Base-by-base conservation (phyloP, 768 basidiomycete species). In the Phaeotremella skinneri region DNA sequence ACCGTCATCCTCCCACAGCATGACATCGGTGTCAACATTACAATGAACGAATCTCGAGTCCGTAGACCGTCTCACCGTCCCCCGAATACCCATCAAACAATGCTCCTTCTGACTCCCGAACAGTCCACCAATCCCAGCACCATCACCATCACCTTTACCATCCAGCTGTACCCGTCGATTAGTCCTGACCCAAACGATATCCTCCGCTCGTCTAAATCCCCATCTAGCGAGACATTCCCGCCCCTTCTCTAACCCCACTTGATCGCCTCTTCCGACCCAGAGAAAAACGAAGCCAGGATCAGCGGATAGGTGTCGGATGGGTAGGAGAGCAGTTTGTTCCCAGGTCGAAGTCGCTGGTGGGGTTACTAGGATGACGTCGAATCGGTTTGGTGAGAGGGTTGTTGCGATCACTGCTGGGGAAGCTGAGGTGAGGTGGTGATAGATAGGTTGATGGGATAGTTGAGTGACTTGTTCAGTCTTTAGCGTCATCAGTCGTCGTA, bases 11-110 rank as follows among this genome's bases (percentile, higher is more conserved):
- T 91, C 93, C 59, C 63, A 61, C 55, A 61, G 43, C 64, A 56
- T 56, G 39, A 66, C 47, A 52, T 59, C 50, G 23, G 61, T 74
- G 89, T 90, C 91, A 64, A 99, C 88, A 78, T 99, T 99, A 73
- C 93, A 97, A 76, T 99, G 94, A 0, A 96, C 94, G 77, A 98
- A 93, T 87, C 90, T 90, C 59, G 86, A 87, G 74, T 99, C 96
- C 1, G 89, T 93, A 20, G 90, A 90, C 29, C 96, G 83, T 23
- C 94, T 85, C 13, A 99, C 94, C 1, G 96, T 98, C 14, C 96
- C 96, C 49, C 91, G 85, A 64, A 99, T 98, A 37, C 94, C 94
- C 82, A 98, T 96, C 49, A 98, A 79, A 76, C 93, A 97, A 71
- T 98, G 94, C 66, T 97, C 90, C 75, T 97, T 91, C 34, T 92